These are phyloP conservation scores for Blastomyces emzantsi DNA, from an alignment of 2,329 filamentous ascomycete species.

Conservation along the genomic window DNA sequence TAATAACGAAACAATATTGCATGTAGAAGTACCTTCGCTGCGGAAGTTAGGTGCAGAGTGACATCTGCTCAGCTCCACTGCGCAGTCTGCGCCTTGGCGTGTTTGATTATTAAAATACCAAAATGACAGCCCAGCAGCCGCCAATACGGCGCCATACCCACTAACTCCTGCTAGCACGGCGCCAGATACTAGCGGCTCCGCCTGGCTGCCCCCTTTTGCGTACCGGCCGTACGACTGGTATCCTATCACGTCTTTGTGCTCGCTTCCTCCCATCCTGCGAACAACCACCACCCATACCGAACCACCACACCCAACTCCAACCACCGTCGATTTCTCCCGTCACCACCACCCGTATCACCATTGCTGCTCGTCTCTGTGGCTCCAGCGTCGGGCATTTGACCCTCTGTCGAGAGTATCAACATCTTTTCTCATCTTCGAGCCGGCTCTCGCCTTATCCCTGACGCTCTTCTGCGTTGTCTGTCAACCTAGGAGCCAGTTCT, in stretches of 20 bases:
- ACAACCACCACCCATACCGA: background rate
- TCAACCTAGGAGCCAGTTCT: background rate
- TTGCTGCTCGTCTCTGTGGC: conserved; percentile 12
- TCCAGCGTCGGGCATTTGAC: background rate
- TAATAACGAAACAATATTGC: too few relatives aligned
- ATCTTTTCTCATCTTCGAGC: background rate
- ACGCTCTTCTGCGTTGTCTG: background rate
- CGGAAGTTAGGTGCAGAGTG: background rate
- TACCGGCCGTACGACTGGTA: background rate
- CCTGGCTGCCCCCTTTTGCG: background rate
- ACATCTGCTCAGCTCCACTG: background rate
- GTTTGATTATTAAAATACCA: conserved; percentile 9
- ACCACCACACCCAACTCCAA: conserved; percentile 11
- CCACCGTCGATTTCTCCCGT: conserved; percentile 17
- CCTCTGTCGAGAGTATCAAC: background rate
- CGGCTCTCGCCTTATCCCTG: background rate
- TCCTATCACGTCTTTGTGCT: conserved; percentile 4
- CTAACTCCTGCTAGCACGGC: background rate
- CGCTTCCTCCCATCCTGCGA: background rate
- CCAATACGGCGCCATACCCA: background rate
- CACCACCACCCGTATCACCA: conserved; percentile 9
- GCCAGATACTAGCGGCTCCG: background rate
- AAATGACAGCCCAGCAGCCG: conserved; percentile 2
- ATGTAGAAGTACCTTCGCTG: background rate
- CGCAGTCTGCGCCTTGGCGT: background rate